Percentiles rank a stretch among this genome's conserved stretches.
phyloP scores from a whole-genome alignment of 2,329 filamentous ascomycete species.

The Talaromyces verruculosus region DNA sequence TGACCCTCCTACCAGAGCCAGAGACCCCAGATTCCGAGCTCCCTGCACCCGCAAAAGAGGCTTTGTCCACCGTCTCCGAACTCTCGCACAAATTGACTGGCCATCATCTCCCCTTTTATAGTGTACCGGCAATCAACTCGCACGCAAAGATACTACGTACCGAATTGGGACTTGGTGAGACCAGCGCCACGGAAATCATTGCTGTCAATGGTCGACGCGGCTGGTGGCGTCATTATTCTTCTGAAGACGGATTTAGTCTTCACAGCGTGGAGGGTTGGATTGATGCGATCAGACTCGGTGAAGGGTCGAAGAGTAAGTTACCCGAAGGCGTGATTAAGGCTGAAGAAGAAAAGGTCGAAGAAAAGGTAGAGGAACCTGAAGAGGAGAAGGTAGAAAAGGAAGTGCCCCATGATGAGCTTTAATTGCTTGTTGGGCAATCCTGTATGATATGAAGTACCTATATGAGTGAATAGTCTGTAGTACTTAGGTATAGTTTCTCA shows the following conservation, averaged over 20 bases:
- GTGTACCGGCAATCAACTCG: conserved; percentile 64
- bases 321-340: conserved; percentile 60
- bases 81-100: conserved; percentile 73
- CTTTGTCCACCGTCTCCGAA: conserved; percentile 65
- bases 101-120: conserved; percentile 74
- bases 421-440: background rate
- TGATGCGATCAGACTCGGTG: conserved; percentile 85
- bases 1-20: conserved; percentile 66
- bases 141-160: conserved; percentile 57
- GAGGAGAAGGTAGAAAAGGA: conserved; percentile 17
- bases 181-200: conserved; percentile 63
- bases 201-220: conserved; percentile 80
- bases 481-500: background rate
- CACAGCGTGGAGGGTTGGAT: conserved; percentile 78
- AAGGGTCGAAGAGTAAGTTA: conserved; percentile 75
- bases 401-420: conserved; percentile 24
- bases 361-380: conserved; percentile 28
- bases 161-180: conserved; percentile 60
- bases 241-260: conserved; percentile 51
- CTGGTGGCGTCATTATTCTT: conserved; percentile 77
- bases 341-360: conserved; percentile 31
- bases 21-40: conserved; percentile 53
- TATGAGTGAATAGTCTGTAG: background rate
- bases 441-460: conserved; percentile 11
- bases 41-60: conserved; percentile 48